A percentile compares a stretch with the other conserved stretches of the same genome.
phyloP scores from a whole-genome alignment of 352 stramenopile genomes.

The Globisporangium acanthophoron region DNA sequence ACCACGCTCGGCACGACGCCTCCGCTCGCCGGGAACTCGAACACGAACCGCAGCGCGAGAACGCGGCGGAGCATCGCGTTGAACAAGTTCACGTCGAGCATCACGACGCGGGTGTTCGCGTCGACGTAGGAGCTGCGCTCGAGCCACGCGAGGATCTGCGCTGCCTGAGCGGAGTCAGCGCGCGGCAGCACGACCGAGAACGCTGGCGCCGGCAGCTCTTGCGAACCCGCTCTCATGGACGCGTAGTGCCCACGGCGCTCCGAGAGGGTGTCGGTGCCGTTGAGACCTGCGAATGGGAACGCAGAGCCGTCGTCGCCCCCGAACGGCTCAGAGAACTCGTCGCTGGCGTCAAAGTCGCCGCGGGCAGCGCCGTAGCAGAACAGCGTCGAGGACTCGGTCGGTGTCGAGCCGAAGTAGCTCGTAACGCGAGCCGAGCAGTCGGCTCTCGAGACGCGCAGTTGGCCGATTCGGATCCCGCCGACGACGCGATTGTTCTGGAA shows the following conservation, averaged over 20 bases:
- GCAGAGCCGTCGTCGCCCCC: conserved; percentile 3
- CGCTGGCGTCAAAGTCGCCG: conserved; percentile 16
- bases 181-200: conserved; percentile 38
- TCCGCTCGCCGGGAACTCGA: conserved; percentile 39
- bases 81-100: conserved; percentile 44
- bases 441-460: conserved; percentile 28
- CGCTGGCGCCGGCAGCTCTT: conserved; percentile 29
- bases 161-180: conserved; percentile 10
- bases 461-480: conserved; percentile 37
- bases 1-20: conserved; percentile 25
- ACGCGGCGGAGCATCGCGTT: conserved; percentile 44
- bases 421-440: conserved; percentile 31
- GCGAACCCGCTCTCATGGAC: conserved; percentile 20
- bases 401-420: conserved; percentile 18
- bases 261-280: conserved; percentile 21
- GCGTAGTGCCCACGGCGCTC: conserved; percentile 37
- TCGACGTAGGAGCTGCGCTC: conserved; percentile 32
- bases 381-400: background rate
- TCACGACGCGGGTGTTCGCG: conserved; percentile 26
- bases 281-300: conserved; percentile 31
- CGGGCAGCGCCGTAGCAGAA: conserved; percentile 20
- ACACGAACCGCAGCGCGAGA: conserved; percentile 31
- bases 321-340: conserved; percentile 19
- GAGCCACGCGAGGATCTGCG: conserved; percentile 19
- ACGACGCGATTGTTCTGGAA: conserved; percentile 29